Base-by-base conservation (phyloP, 371 early-diverging fungal genomes). In the Lichtheimia corymbifera region DNA sequence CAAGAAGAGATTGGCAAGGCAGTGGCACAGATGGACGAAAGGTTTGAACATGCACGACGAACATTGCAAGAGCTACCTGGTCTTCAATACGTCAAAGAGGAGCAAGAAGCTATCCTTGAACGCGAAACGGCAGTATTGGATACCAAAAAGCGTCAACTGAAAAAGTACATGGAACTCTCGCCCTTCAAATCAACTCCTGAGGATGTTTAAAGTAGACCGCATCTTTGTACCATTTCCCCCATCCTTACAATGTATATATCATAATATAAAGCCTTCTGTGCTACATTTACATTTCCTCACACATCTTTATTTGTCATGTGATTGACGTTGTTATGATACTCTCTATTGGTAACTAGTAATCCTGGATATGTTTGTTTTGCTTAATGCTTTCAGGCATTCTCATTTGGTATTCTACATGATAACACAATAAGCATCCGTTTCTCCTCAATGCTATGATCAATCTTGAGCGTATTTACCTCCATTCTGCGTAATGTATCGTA, bases 401-500 rank as follows among this genome's bases (percentile, higher is more conserved):
- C 84, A 88, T 82, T 77, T 86, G 87, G 61, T 88, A 88, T 61
- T 88, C 88, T 83, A 6, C 44, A 6, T n/a, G 6, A 24, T 24
- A 13, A 40, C 15, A 53, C 18, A 18, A 43, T 50, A 2, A 27
- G 9, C 15, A 17, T 47, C 27, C 5, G 7, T 47, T 50, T 1
- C 28, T 43, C 22, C 14, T 44, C 42, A n/a, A 3, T 30, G 28
- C 1, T 55, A 24, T 1, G 35, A 9, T 35, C 30, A 2, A 3
- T 1, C 30, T 6, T 11, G 14, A 20, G 18, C 24, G 9, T 6
- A 45, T 61, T 71, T 72, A 81, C 85, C 85, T 72, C 98, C 97
- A 66, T 98, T 95, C 70, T 96, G 96, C 15, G 99, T 97, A 59
- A 98, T 97, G 69, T 98, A 98, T 53, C 99, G 80, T 40, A 98